These are phyloP conservation scores for Lasiodiplodia hormozganensis DNA, from an alignment of 2,329 filamentous ascomycete species.

Conservation along the genomic window DNA sequence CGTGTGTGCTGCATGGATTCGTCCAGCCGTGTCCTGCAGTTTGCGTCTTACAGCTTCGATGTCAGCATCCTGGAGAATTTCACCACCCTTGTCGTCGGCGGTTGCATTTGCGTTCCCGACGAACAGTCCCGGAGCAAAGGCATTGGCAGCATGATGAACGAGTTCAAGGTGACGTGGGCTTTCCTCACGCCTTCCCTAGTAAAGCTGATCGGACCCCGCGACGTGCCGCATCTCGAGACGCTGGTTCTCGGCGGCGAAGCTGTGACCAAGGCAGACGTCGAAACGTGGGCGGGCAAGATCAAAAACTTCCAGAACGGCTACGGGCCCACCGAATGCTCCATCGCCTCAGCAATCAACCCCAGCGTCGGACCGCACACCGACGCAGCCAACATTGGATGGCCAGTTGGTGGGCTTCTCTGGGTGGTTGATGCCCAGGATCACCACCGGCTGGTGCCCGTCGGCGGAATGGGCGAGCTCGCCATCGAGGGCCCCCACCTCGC, in stretches of 20 bases:
- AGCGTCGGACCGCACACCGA: constrained; percentile 35
- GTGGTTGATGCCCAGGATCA: constrained; percentile 39
- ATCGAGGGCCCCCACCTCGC: constrained; percentile 45
- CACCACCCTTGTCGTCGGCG: constrained; percentile 41
- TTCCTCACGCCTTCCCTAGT: constrained; percentile 48
- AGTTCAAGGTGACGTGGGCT: constrained; percentile 36
- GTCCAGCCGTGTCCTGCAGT: constrained; percentile 39
- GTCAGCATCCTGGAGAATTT: constrained; percentile 46
- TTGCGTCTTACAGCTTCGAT: constrained; percentile 37
- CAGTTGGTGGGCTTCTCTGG: constrained; percentile 26
- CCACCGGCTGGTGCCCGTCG: constrained; percentile 42
- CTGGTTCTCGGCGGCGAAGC: constrained; percentile 44
- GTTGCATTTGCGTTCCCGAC: constrained; percentile 50
- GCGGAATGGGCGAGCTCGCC: constrained; percentile 43
- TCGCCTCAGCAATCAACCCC: constrained; percentile 37
- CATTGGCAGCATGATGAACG: constrained; percentile 52
- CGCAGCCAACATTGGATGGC: not conserved
- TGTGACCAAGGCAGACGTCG: not conserved
- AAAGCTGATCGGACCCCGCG: constrained; percentile 46
- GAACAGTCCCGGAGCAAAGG: constrained; percentile 52
- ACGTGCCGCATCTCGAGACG: constrained; percentile 52
- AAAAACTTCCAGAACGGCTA: constrained; percentile 34
- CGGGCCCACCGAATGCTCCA: constrained; percentile 41
- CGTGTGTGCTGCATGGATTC: constrained; percentile 56
- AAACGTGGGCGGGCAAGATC: constrained; percentile 37